Conservation (phyloP, 169 alveolate species). For the Besnoitia besnoiti region DNA sequence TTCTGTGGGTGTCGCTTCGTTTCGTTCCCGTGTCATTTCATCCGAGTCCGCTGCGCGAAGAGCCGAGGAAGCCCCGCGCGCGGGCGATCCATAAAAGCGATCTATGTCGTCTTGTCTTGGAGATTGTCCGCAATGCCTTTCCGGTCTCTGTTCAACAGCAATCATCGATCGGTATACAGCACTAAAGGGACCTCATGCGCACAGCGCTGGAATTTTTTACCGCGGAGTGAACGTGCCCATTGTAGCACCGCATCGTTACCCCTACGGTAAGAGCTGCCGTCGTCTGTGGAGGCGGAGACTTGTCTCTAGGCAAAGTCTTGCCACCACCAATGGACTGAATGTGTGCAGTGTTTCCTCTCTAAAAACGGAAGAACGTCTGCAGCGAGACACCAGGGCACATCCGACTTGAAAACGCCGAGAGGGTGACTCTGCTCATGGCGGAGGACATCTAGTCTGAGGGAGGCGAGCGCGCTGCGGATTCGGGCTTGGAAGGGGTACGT, state of each 20-base stretch:
- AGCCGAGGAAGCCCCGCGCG: not conserved
- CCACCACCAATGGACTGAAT: too few relatives aligned
- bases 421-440: too few relatives aligned
- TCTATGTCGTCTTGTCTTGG: not conserved
- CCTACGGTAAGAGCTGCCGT: not conserved
- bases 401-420: too few relatives aligned
- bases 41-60: not conserved
- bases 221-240: not conserved
- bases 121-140: too few relatives aligned
- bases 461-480: too few relatives aligned
- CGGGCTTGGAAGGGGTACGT: too few relatives aligned
- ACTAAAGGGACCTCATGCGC: not conserved
- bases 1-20: not conserved
- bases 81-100: not conserved
- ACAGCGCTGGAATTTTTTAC: not conserved
- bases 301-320: not conserved
- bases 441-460: too few relatives aligned
- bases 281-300: not conserved
- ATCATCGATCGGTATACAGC: not conserved
- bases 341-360: too few relatives aligned
- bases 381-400: too few relatives aligned
- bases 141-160: too few relatives aligned
- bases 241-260: not conserved
- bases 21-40: not conserved
- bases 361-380: too few relatives aligned